These are phyloP conservation scores for Leccinum disarticulatum DNA, from an alignment of 768 basidiomycete species.

Conservation along the genomic window DNA sequence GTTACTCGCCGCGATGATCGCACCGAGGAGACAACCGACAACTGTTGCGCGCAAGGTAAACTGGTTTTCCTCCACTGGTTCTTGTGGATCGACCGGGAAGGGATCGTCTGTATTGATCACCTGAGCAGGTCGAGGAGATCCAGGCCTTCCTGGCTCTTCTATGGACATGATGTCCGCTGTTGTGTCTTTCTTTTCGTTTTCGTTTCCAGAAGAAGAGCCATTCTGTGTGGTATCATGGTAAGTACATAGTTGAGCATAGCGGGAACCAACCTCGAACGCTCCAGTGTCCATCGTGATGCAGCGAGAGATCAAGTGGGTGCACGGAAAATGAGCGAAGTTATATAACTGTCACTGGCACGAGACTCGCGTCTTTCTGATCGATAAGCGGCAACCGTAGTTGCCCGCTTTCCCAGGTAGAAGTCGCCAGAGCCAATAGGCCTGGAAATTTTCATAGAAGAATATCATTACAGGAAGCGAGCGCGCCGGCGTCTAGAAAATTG, in stretches of 20 bases:
- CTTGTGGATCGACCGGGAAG: conserved; percentile 1
- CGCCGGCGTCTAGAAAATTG: no score
- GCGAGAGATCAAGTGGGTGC: neutral
- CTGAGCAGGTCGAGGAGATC: neutral
- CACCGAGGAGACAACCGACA: neutral
- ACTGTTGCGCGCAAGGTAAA: neutral
- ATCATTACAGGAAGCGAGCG: no score
- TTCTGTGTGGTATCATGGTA: neutral
- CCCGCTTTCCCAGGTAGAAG: neutral
- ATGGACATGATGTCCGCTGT: conserved; percentile 4
- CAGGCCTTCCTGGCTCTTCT: conserved; percentile 8
- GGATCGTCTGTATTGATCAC: conserved; percentile 3
- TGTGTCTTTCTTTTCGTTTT: neutral
- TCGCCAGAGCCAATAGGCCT: neutral
- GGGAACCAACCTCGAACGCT: conserved; percentile 1
- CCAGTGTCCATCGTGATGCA: conserved; percentile 3
- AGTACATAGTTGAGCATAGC: neutral
- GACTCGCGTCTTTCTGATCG: neutral
- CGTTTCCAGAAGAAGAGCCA: conserved; percentile 5
- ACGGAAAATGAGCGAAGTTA: neutral
- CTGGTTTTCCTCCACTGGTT: conserved; percentile 1
- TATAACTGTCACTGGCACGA: neutral
- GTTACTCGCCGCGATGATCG: neutral
- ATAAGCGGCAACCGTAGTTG: neutral
- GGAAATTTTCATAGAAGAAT: no score